A percentile compares a stretch with the other conserved stretches of the same genome.
phyloP scores from a whole-genome alignment of 2,329 filamentous ascomycete genomes.

The Talaromyces sp. region DNA sequence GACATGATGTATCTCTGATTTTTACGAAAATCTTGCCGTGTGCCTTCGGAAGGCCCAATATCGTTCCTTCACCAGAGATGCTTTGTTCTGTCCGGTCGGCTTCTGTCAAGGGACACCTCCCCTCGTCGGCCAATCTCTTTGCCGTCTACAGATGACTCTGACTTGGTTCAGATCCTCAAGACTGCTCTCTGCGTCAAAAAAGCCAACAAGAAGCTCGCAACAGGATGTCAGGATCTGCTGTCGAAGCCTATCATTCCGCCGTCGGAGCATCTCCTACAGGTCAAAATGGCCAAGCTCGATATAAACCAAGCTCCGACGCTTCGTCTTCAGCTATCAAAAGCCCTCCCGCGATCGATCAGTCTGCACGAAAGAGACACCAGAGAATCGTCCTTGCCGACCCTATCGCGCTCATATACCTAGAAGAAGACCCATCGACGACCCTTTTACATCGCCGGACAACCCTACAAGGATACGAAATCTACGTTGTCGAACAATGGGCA shows the following conservation, averaged over 20 bases:
- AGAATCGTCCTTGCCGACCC: conserved; percentile 64
- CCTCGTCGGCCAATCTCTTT: conserved; percentile 26
- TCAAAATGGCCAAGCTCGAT: conserved; percentile 25
- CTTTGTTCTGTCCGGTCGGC: conserved; percentile 23
- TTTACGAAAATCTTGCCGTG: background rate
- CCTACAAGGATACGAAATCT: conserved; percentile 83
- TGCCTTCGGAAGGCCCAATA: background rate
- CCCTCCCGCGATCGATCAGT: conserved; percentile 19
- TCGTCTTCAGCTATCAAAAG: conserved; percentile 20
- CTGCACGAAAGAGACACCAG: conserved; percentile 43
- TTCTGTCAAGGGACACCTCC: conserved; percentile 26
- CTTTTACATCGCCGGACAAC: conserved; percentile 69
- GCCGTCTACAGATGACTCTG: conserved; percentile 21
- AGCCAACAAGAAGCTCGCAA: conserved; percentile 4
- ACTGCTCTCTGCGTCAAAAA: background rate
- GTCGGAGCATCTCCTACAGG: conserved; percentile 23
- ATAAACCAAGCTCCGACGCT: conserved; percentile 22
- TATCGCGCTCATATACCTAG: conserved; percentile 69
- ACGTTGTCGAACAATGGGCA: conserved; percentile 96
- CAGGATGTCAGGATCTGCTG: conserved; percentile 21
- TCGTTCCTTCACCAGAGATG: conserved; percentile 24
- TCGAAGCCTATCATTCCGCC: conserved; percentile 25
- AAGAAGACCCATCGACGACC: conserved; percentile 73
- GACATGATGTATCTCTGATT: background rate
- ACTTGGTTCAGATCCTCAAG: background rate